Base-by-base conservation (phyloP, 805 yeast species). In the Babjeviella inositovora region DNA sequence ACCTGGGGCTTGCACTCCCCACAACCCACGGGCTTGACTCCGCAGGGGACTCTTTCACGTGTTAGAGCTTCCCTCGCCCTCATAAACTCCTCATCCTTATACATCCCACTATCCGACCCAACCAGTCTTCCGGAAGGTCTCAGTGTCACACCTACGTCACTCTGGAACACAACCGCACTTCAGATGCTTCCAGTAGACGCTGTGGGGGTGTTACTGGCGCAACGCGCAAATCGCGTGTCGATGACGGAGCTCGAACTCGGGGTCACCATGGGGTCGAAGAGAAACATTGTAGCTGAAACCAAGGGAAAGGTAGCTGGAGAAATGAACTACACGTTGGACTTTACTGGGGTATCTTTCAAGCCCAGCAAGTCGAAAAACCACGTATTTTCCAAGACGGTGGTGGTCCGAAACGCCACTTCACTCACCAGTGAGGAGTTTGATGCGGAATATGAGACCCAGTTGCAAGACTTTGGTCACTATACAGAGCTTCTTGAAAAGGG, bases 61-160 rank as follows among this genome's bases (percentile, higher is more conserved):
- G 63, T 62, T 26, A 56, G 45, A 36, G 51, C 62, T 15, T 51
- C 52, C 8, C 35, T 65, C 2, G 61, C 57, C 7, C 37, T 73
- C 6, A 34, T 64, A 11, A 54, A 56, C 18, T 48, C 51, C 24
- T 52, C 72, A 1, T 58, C 75, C 6, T 36, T 80, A 12, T 53
- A 64, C 20, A 39, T 80, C 7, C 87, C 92, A 0, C 14, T 79
- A 7, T n/a, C n/a, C n/a, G n/a, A n/a, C n/a, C n/a, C n/a, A n/a
- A n/a, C n/a, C n/a, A n/a, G n/a, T n/a, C n/a, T n/a, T n/a, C n/a
- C n/a, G n/a, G n/a, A n/a, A n/a, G n/a, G n/a, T n/a, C n/a, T n/a
- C n/a, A n/a, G n/a, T n/a, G n/a, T n/a, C n/a, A n/a, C n/a, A n/a
- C n/a, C n/a, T n/a, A n/a, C n/a, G n/a, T n/a, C n/a, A n/a, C 23